Evolutionary conservation across 768 basidiomycete genomes (phyloP).

Genomic region (Rhodosporidiobolus odoratus): DNA sequence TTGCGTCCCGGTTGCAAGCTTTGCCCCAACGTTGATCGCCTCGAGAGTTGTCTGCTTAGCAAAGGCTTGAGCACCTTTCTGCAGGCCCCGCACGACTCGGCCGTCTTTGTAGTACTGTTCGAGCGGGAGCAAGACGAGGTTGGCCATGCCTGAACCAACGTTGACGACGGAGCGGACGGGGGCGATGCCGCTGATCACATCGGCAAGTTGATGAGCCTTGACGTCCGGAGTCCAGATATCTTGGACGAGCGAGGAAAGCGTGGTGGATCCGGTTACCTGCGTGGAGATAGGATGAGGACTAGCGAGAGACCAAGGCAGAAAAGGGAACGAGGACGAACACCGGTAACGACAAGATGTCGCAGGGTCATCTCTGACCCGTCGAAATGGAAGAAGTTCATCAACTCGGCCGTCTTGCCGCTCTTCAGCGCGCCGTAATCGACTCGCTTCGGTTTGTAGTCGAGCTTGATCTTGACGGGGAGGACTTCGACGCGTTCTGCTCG

Average conservation of each 20-base stretch:
- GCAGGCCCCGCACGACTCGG: constrained; percentile 81
- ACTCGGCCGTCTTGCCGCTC: constrained; percentile 85
- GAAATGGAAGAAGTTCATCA: constrained; percentile 99
- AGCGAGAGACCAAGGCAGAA: background rate
- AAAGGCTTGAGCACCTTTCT: constrained; percentile 88
- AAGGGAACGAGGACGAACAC: constrained; percentile 57
- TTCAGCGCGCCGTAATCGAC: constrained; percentile 88
- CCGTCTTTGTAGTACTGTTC: constrained; percentile 98
- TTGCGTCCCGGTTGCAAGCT: constrained; percentile 91
- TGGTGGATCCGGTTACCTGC: constrained; percentile 87
- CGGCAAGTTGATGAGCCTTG: constrained; percentile 93
- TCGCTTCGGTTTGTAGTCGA: constrained; percentile 96
- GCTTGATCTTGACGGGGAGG: constrained; percentile 86
- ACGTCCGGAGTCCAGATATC: constrained; percentile 99
- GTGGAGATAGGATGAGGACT: background rate
- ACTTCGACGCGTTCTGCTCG: constrained; percentile 81
- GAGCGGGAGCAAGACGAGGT: constrained; percentile 89
- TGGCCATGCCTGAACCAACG: constrained; percentile 92
- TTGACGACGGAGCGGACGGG: constrained; percentile 96
- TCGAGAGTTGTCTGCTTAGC: constrained; percentile 92
- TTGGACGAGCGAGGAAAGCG: constrained; percentile 83
- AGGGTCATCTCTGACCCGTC: constrained; percentile 98
- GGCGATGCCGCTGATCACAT: constrained; percentile 91
- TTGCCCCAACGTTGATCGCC: constrained; percentile 88
- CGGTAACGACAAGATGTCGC: constrained; percentile 81